Percentiles rank a stretch among this genome's conserved stretches.
Evolutionary conservation across 73 alveolate genomes (phyloP).

Genomic region (Paramecium caudatum): DNA sequence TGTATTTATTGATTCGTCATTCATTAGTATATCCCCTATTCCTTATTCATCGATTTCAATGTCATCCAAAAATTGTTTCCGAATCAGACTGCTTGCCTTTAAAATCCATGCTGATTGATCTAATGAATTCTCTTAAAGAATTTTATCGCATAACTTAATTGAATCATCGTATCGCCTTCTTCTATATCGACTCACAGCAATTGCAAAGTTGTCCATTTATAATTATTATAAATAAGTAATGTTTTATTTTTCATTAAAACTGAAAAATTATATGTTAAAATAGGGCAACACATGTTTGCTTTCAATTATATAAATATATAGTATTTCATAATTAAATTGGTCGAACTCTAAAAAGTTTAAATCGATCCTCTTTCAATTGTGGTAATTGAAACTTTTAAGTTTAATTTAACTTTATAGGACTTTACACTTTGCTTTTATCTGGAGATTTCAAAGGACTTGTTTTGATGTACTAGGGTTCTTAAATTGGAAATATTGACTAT

Average conservation of each 20-base stretch:
- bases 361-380: not conserved
- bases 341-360: not conserved
- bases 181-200: slow-evolving; percentile 92
- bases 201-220: slow-evolving; percentile 91
- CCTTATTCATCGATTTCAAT: slow-evolving; percentile 96
- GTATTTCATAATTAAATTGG: not conserved
- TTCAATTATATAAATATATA: no score
- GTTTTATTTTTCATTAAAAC: no score
- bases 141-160: slow-evolving; percentile 88
- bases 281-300: no score
- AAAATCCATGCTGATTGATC: slow-evolving; percentile 96
- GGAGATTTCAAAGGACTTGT: not conserved
- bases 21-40: slow-evolving; percentile 86
- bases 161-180: slow-evolving; percentile 93
- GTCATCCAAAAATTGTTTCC: slow-evolving; percentile 94
- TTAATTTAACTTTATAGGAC: not conserved
- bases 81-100: slow-evolving; percentile 92
- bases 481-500: not conserved
- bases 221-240: no score
- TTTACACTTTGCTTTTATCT: not conserved
- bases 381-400: not conserved
- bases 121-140: slow-evolving; percentile 84
- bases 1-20: slow-evolving; percentile 94
- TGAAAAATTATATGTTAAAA: no score
- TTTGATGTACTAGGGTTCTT: not conserved